These are phyloP conservation scores for Chamaenerion angustifolium DNA, from an alignment of 345 rosid species.

Conservation along the genomic window DNA sequence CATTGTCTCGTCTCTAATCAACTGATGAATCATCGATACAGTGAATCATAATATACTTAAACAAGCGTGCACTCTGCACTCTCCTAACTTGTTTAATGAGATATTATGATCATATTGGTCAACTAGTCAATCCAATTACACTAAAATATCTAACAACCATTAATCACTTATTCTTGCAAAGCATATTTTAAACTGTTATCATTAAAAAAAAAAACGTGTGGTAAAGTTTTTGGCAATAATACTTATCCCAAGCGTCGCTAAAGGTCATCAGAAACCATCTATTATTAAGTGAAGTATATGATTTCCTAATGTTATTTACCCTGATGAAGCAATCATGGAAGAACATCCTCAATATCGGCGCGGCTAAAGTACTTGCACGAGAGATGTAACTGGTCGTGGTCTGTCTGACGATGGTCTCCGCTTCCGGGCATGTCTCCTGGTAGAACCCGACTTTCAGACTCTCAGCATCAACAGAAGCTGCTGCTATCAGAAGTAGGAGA, in stretches of 20 bases:
- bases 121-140: no score
- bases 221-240: no score
- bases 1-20: no score
- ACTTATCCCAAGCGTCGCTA: neutral
- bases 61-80: no score
- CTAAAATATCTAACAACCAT: no score
- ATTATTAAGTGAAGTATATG: neutral
- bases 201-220: no score
- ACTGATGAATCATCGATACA: no score
- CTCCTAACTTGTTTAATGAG: no score
- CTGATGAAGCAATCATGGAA: constrained; percentile 78
- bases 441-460: constrained; percentile 48
- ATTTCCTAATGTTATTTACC: constrained; percentile 16
- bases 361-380: constrained; percentile 32
- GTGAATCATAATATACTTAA: no score
- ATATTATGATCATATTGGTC: no score
- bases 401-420: constrained; percentile 31
- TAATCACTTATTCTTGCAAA: no score
- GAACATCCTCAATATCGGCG: constrained; percentile 54
- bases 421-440: constrained; percentile 26
- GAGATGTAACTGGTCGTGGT: constrained; percentile 17
- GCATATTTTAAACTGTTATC: no score
- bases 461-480: constrained; percentile 10
- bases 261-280: neutral
- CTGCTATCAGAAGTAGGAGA: constrained; percentile 14